phyloP scores from a whole-genome alignment of 2,329 filamentous ascomycete genomes.

The Blastomyces gilchristii region DNA sequence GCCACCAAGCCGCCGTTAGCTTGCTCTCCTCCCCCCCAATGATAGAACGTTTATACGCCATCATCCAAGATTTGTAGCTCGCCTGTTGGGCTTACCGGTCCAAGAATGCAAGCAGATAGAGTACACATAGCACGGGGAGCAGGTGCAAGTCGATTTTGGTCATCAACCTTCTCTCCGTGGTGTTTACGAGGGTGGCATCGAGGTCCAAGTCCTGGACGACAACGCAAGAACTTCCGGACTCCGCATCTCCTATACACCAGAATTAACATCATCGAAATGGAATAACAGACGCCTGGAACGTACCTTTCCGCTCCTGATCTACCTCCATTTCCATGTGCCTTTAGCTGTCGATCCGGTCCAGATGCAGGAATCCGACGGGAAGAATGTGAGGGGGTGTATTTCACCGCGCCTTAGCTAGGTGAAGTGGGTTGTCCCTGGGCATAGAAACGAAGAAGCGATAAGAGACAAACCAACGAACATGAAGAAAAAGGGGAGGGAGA shows the following conservation, averaged over 20 bases:
- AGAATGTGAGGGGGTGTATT: neutral
- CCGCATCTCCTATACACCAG: neutral
- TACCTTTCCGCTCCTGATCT: neutral
- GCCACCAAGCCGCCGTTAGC: slow-evolving; percentile 1
- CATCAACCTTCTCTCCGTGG: slow-evolving; percentile 53
- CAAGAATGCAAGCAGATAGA: slow-evolving; percentile 62
- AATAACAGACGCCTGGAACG: neutral
- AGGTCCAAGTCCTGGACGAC: slow-evolving; percentile 8
- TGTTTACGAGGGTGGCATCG: slow-evolving; percentile 22
- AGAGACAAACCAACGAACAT: neutral
- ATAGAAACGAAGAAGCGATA: neutral
- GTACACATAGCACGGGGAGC: slow-evolving; percentile 60
- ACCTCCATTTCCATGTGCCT: neutral
- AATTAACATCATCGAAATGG: neutral
- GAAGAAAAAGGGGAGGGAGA: neutral
- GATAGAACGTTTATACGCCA: neutral
- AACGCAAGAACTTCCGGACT: slow-evolving; percentile 8
- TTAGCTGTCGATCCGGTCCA: neutral
- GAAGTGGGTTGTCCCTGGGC: neutral
- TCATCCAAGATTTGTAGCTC: neutral
- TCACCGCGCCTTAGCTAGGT: neutral
- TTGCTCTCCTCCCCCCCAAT: slow-evolving; percentile 11
- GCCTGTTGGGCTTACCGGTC: slow-evolving; percentile 34
- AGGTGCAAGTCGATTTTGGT: slow-evolving; percentile 61
- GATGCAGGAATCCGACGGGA: neutral